Percentiles rank a stretch among this genome's conserved stretches.
Evolutionary conservation across 495 filamentous ascomycete genomes (phyloP).

Genomic region (Hyphodiscus hymeniophilus): DNA sequence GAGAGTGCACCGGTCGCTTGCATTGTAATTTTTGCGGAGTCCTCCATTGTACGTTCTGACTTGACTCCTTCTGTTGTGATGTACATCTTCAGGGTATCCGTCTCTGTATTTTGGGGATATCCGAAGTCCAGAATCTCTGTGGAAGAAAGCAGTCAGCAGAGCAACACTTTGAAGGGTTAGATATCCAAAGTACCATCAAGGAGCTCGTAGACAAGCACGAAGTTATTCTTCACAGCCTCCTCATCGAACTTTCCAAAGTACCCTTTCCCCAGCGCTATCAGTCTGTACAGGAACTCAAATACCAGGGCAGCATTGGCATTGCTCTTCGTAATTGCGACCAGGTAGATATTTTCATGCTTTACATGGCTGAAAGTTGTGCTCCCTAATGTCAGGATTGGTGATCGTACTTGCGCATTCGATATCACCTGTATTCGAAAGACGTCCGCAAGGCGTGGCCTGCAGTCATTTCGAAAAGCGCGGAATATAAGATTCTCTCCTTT

Average conservation of each 20-base stretch:
- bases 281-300: slow-evolving; percentile 94
- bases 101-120: slow-evolving; percentile 98
- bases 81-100: slow-evolving; percentile 99
- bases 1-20: slow-evolving; percentile 96
- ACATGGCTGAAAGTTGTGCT: slow-evolving; percentile 99
- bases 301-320: slow-evolving; percentile 99
- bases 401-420: slow-evolving; percentile 95
- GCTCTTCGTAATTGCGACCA: slow-evolving; percentile 96
- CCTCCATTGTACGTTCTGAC: slow-evolving; percentile 83
- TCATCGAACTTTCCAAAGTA: slow-evolving; percentile 99
- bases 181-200: slow-evolving; percentile 63
- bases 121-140: slow-evolving; percentile 98
- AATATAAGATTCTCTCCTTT: slow-evolving; percentile 99
- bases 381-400: slow-evolving; percentile 93
- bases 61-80: slow-evolving; percentile 99
- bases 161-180: no score
- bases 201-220: slow-evolving; percentile 96
- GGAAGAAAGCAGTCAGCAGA: background rate
- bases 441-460: slow-evolving; percentile 90
- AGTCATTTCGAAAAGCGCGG: slow-evolving; percentile 95
- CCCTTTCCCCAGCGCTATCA: slow-evolving; percentile 81
- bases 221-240: slow-evolving; percentile 99
- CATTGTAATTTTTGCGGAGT: slow-evolving; percentile 96
- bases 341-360: slow-evolving; percentile 98
- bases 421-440: slow-evolving; percentile 99